These are phyloP conservation scores for Galerina marginata DNA, from an alignment of 768 basidiomycete species.

Conservation along the genomic window DNA sequence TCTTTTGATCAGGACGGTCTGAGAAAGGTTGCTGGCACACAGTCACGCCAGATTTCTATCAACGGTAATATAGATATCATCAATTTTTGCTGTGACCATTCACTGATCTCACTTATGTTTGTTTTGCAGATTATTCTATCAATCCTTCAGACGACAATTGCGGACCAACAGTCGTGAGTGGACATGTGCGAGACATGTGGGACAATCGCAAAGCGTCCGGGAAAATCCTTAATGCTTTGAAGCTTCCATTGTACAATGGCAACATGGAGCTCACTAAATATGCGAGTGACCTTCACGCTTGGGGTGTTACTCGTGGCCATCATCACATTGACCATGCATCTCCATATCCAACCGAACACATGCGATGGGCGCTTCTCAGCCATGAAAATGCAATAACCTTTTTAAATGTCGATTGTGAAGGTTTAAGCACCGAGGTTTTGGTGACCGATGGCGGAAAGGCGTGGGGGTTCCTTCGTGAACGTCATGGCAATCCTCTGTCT, in stretches of 20 bases:
- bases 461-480: constrained; percentile 1
- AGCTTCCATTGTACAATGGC: constrained; percentile 6
- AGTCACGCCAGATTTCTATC: no score
- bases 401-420: constrained; percentile 8
- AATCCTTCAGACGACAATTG: no score
- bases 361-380: constrained; percentile 8
- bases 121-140: neutral
- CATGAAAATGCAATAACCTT: constrained; percentile 4
- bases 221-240: constrained; percentile 18
- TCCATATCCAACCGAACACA: constrained; percentile 2
- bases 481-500: neutral
- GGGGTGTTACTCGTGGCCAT: constrained; percentile 8
- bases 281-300: constrained; percentile 12
- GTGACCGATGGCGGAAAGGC: constrained; percentile 7
- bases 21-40: no score
- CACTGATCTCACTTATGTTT: no score
- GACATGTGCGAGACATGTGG: constrained; percentile 3
- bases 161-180: constrained; percentile 9
- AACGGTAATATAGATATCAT: no score
- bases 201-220: neutral
- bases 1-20: no score
- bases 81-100: no score
- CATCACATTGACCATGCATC: neutral
- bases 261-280: neutral
- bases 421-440: neutral